phyloP scores from a whole-genome alignment of 2,329 filamentous ascomycete genomes.

The Trichoderma sp. region DNA sequence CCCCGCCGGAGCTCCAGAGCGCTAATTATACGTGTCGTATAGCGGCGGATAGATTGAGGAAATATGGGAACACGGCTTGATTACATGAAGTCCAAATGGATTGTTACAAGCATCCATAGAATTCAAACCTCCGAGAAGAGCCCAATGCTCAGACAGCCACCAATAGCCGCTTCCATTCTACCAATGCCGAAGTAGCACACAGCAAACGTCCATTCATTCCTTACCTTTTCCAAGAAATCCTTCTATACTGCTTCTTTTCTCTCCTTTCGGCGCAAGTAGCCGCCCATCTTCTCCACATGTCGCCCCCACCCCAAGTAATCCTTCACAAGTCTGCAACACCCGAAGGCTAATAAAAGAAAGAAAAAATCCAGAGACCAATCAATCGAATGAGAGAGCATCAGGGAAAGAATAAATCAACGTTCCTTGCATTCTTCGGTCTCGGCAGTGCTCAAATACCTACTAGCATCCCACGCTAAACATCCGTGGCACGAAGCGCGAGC shows the following conservation, averaged over 20 bases:
- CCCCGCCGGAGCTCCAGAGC: constrained; percentile 10
- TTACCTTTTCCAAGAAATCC: not conserved
- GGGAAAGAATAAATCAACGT: not conserved
- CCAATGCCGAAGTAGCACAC: not conserved
- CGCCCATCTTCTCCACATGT: not conserved
- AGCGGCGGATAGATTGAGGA: not conserved
- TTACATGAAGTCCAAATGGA: not conserved
- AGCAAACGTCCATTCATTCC: not conserved
- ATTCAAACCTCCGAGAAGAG: not conserved
- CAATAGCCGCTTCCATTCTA: not conserved
- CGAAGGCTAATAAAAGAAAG: not conserved
- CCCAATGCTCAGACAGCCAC: not conserved
- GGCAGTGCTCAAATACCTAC: not conserved
- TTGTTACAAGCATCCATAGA: not conserved
- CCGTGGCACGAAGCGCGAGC: not conserved
- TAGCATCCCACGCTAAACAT: not conserved
- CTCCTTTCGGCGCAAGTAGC: not conserved
- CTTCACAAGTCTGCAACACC: not conserved
- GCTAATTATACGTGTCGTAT: not conserved
- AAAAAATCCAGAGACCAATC: not conserved
- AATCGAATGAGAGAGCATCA: not conserved
- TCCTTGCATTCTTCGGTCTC: not conserved
- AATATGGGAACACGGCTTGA: not conserved
- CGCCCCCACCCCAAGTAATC: not conserved
- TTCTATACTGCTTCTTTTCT: not conserved